phyloP scores from a whole-genome alignment of 768 basidiomycete genomes.

The Dacryopinax spathularia region DNA sequence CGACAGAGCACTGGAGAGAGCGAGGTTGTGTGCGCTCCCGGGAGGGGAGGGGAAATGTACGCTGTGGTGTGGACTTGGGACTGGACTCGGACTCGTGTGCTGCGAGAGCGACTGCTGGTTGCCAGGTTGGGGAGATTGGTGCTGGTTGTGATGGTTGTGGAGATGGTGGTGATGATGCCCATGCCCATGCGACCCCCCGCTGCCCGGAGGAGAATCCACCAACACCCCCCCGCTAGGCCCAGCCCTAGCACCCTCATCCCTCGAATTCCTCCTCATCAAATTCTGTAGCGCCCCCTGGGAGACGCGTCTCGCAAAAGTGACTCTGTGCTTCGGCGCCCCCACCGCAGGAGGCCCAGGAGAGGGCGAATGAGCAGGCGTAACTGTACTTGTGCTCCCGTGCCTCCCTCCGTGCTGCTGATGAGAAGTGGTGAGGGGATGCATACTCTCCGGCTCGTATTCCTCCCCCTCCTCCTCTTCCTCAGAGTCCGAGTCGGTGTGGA shows the following conservation, averaged over 20 bases:
- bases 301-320: neutral
- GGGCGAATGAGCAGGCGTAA: neutral
- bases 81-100: neutral
- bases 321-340: neutral
- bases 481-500: neutral
- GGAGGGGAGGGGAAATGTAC: neutral
- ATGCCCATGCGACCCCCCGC: no score
- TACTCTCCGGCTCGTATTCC: neutral
- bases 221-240: neutral
- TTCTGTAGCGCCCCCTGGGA: neutral
- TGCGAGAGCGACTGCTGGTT: no score
- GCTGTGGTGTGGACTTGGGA: neutral
- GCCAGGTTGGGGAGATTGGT: no score
- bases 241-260: neutral
- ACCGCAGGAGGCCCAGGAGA: neutral
- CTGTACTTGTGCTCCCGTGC: neutral
- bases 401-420: no score
- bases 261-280: neutral
- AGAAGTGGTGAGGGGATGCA: neutral
- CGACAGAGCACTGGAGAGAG: neutral
- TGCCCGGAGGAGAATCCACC: neutral
- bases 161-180: no score
- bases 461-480: neutral
- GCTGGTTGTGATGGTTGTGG: no score
- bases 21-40: neutral